Evolutionary conservation across 2,329 filamentous ascomycete genomes (phyloP).

Genomic region (Epichloe scottii): DNA sequence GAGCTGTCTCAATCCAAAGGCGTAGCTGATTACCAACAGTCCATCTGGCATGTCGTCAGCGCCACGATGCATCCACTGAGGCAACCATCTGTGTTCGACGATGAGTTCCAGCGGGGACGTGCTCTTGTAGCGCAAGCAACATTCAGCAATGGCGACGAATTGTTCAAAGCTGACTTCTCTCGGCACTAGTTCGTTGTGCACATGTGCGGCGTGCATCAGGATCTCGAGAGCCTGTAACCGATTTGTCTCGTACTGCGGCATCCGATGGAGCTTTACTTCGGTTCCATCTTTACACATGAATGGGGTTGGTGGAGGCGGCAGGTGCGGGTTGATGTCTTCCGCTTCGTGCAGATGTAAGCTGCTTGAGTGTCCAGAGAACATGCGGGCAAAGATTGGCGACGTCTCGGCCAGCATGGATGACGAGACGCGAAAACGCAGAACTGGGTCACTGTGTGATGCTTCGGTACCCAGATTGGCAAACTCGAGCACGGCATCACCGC

Average conservation of each 20-base stretch:
- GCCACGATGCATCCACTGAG: slow-evolving; percentile 36
- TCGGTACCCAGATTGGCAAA: slow-evolving; percentile 32
- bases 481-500: slow-evolving; percentile 38
- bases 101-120: slow-evolving; percentile 36
- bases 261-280: slow-evolving; percentile 34
- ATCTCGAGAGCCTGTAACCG: slow-evolving; percentile 28
- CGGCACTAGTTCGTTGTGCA: slow-evolving; percentile 34
- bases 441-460: slow-evolving; percentile 20
- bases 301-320: slow-evolving; percentile 22
- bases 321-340: slow-evolving; percentile 21
- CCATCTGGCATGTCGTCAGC: slow-evolving; percentile 37
- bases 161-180: slow-evolving; percentile 32
- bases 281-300: slow-evolving; percentile 30
- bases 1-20: slow-evolving; percentile 35
- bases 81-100: slow-evolving; percentile 40
- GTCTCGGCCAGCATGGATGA: slow-evolving; percentile 37
- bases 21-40: slow-evolving; percentile 38
- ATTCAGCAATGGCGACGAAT: slow-evolving; percentile 40
- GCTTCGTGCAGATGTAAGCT: slow-evolving; percentile 23
- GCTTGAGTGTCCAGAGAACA: slow-evolving; percentile 26
- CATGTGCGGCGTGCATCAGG: slow-evolving; percentile 38
- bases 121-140: slow-evolving; percentile 36
- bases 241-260: slow-evolving; percentile 39
- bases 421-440: slow-evolving; percentile 37
- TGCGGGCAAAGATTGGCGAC: slow-evolving; percentile 37